Percentiles rank a stretch among this genome's conserved stretches.
These are phyloP conservation scores for Zasmidium angulare DNA, from an alignment of 2,329 filamentous ascomycete species.

Conservation along the genomic window DNA sequence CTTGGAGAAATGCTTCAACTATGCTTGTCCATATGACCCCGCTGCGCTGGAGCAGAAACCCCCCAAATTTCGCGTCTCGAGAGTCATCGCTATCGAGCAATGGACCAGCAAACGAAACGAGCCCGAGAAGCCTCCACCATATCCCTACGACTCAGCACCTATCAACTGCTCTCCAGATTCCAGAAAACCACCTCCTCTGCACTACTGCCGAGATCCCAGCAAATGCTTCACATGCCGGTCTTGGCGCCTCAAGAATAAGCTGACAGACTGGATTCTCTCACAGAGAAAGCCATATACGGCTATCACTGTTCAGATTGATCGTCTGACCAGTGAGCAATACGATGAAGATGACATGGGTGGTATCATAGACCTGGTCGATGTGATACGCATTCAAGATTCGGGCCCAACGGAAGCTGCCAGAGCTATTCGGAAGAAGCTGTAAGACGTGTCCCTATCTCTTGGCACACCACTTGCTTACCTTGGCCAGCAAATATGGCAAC, in stretches of 20 bases:
- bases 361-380: conserved; percentile 90
- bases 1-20: conserved; percentile 1
- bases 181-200: background rate
- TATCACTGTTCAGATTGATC: conserved; percentile 88
- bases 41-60: background rate
- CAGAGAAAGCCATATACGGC: conserved; percentile 85
- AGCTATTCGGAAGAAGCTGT: conserved; percentile 93
- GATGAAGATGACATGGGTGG: conserved; percentile 89
- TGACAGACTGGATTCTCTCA: conserved; percentile 5
- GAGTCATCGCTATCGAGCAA: background rate
- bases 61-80: background rate
- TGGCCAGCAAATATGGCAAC: conserved; percentile 79
- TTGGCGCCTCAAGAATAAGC: background rate
- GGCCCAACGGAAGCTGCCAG: conserved; percentile 87
- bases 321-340: conserved; percentile 83
- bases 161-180: background rate
- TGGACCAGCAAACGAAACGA: background rate
- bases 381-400: conserved; percentile 82
- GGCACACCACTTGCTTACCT: conserved; percentile 2
- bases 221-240: conserved; percentile 1
- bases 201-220: background rate
- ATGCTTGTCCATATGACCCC: background rate
- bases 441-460: conserved; percentile 33
- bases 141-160: background rate
- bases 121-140: background rate